Conservation (phyloP, 805 yeast genomes). For the Lachancea waltii region DNA sequence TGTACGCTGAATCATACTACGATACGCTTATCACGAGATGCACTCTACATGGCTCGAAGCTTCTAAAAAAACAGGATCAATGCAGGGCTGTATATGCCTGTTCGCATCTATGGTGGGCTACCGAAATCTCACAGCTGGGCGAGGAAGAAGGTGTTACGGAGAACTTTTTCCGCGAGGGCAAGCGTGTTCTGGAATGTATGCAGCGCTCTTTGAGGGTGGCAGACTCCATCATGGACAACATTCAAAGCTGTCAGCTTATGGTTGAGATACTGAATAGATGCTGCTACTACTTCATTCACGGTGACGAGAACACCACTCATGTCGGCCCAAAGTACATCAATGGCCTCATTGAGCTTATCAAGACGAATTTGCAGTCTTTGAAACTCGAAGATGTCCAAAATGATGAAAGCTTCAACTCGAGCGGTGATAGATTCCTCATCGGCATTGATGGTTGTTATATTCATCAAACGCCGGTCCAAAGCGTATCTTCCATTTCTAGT, state of each 20-base stretch:
- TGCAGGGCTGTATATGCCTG: constrained; percentile 82
- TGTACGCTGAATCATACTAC: constrained; percentile 51
- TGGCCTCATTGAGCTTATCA: constrained; percentile 78
- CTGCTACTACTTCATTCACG: constrained; percentile 77
- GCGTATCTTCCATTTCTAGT: constrained; percentile 17
- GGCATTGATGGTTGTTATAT: constrained; percentile 28
- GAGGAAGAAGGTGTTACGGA: constrained; percentile 40
- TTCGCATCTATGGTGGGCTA: constrained; percentile 92
- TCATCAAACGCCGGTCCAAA: constrained; percentile 14
- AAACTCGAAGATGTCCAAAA: constrained; percentile 33
- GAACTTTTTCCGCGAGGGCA: constrained; percentile 43
- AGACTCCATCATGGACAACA: constrained; percentile 81
- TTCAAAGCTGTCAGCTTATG: constrained; percentile 65
- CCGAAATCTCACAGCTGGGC: constrained; percentile 46
- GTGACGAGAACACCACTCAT: constrained; percentile 44
- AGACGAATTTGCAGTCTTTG: constrained; percentile 43
- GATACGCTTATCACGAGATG: constrained; percentile 78
- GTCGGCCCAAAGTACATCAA: constrained; percentile 73
- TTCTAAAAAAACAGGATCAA: constrained; percentile 89
- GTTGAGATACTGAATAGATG: constrained; percentile 86
- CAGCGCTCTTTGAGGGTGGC: constrained; percentile 86
- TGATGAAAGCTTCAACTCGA: constrained; percentile 5
- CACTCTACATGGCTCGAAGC: constrained; percentile 80
- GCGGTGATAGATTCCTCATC: constrained; percentile 13
- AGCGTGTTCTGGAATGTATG: constrained; percentile 83